phyloP scores from a whole-genome alignment of 306 rosid species.

The Oxytropis ochrocephala region DNA sequence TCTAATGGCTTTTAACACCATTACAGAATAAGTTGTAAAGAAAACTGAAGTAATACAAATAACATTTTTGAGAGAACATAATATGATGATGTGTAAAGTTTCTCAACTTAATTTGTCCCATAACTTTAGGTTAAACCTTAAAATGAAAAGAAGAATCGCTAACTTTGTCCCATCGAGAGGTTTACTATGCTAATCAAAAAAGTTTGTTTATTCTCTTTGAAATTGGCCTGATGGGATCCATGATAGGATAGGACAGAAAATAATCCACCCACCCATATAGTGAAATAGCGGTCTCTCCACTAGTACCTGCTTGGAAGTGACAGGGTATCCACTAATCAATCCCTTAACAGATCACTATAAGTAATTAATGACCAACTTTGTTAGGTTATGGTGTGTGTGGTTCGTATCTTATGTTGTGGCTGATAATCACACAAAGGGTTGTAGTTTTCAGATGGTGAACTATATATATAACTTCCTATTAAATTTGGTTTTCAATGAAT shows the following conservation, averaged over 20 bases:
- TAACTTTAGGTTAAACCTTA: background rate
- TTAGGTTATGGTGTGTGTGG: constrained; percentile 7
- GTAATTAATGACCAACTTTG: background rate
- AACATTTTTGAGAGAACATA: background rate
- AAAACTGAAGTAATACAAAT: background rate
- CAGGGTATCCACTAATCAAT: background rate
- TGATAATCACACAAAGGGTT: background rate
- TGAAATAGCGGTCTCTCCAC: constrained; percentile 12
- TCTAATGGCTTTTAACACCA: too few relatives aligned
- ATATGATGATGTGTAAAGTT: too few relatives aligned
- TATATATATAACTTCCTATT: background rate
- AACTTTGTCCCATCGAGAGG: background rate
- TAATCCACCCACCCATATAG: background rate
- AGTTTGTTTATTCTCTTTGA: background rate
- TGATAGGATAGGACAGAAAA: background rate
- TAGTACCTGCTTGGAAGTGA: constrained; percentile 7
- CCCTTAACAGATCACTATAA: background rate
- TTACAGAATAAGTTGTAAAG: background rate
- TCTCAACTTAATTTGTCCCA: background rate
- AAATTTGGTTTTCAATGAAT: background rate
- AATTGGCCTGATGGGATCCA: background rate
- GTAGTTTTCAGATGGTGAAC: background rate
- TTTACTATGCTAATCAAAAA: background rate
- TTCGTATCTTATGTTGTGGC: constrained; percentile 9
- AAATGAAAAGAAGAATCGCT: background rate